Evolutionary conservation across 2,329 filamentous ascomycete species (phyloP), one percentile per base, ranked within the genome.

Genomic region (Cercospora sojina): DNA sequence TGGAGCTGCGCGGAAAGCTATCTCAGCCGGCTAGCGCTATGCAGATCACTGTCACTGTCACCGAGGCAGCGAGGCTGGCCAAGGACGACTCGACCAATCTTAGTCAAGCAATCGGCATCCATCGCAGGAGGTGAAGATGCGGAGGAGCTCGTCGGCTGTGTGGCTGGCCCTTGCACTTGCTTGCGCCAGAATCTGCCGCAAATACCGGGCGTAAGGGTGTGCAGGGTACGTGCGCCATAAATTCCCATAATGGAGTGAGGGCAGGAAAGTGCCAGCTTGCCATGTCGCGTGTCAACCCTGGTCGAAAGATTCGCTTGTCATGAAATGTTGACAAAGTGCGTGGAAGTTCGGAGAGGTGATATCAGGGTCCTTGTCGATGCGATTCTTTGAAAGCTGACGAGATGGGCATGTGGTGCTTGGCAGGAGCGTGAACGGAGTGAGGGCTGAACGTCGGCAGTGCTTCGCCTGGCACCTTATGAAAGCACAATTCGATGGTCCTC

Each of bases 101-200:
- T 49, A 60, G 58, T 60, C 58, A 38, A 51, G 58, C 38, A 43
- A 43, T 29, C 58, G 58, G 41, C 58, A 38, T 38, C 25, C 58
- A 20, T 38, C 12, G 27, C 38, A 25, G 20, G 18, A 32, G 18
- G 13, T n/a, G 27, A 47, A 23, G 35, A n/a, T 47, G 58, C 23
- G 58, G 58, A 41, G 23, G 35, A 60, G 20, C 20, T 13, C 25
- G 23, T 38, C 35, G 18, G 53, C 10, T 23, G 53, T 23, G 53
- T 32, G 27, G 53, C 53, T 57, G 53, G 27, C 16, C 53, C 53
- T 31, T 29, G 35, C 35, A 38, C 35, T 16, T 12, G 16, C 35
- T 38, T 38, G 35, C 51, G 13, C 25, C 51, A 31, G 51, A 56
- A 31, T 49, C 23, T 38, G 47, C 47, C 47, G 23, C 47, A 51